phyloP scores from a whole-genome alignment of 108 stramenopile genomes.

The Discostella stelligeroides region DNA sequence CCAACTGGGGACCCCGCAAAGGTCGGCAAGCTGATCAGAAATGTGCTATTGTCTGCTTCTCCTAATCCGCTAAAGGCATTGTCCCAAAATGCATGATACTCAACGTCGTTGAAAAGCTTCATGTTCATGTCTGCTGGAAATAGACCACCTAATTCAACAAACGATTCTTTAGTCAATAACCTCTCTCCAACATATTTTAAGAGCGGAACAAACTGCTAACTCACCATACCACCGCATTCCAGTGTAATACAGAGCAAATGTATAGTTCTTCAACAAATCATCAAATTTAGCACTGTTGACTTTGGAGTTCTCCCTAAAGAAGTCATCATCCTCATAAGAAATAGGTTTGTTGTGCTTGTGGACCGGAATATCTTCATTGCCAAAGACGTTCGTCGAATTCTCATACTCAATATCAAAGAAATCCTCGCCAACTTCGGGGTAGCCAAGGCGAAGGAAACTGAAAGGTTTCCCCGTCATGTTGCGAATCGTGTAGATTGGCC shows the following conservation, averaged over 20 bases:
- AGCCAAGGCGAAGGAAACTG: constrained; percentile 27
- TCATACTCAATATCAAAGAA: constrained; percentile 13
- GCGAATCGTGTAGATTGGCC: constrained; percentile 19
- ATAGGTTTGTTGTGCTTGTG: too few species aligned
- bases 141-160: constrained; percentile 18
- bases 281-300: constrained; percentile 20
- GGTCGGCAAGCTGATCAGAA: constrained; percentile 22
- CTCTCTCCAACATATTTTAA: too few species aligned
- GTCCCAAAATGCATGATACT: constrained; percentile 44
- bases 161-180: too few species aligned
- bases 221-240: constrained; percentile 43
- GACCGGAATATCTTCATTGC: too few species aligned
- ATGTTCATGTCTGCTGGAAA: constrained; percentile 3
- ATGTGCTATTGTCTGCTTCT: constrained; percentile 18
- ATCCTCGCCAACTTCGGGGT: constrained; percentile 20
- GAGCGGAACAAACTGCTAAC: neutral
- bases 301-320: constrained; percentile 30
- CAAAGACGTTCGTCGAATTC: neutral
- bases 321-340: constrained; percentile 32
- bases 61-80: constrained; percentile 16
- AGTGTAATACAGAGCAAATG: constrained; percentile 34
- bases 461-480: constrained; percentile 36
- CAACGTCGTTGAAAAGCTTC: constrained; percentile 10
- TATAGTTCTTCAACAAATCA: constrained; percentile 37
- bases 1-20: too few species aligned